phyloP scores from a whole-genome alignment of 345 rosid species.

The Populus davidiana region DNA sequence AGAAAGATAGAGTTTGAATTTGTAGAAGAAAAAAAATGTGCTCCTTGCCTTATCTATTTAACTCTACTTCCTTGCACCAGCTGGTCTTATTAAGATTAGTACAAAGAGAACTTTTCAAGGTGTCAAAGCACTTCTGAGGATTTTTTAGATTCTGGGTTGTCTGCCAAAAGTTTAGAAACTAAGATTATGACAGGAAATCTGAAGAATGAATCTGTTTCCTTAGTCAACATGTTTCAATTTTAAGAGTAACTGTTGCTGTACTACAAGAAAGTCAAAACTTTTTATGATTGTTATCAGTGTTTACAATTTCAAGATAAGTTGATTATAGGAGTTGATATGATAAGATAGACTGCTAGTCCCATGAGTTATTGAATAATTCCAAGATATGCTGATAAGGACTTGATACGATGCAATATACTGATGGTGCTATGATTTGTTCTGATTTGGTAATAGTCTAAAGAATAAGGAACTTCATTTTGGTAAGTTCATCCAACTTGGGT shows the following conservation, averaged over 20 bases:
- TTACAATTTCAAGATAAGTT: neutral
- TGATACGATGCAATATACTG: neutral
- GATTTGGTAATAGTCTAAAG: neutral
- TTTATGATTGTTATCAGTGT: neutral
- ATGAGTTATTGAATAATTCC: neutral
- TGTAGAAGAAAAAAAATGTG: neutral
- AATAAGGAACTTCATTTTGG: neutral
- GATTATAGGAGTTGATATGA: neutral
- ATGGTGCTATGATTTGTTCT: neutral
- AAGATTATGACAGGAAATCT: neutral
- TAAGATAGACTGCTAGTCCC: neutral
- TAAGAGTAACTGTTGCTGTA: neutral
- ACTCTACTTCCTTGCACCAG: neutral
- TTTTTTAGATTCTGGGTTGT: neutral
- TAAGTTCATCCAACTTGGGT: constrained; percentile 1
- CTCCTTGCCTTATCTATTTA: neutral
- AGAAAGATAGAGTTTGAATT: neutral
- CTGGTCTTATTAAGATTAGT: neutral
- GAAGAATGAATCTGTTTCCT: neutral
- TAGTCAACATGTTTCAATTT: neutral
- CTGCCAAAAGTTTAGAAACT: neutral
- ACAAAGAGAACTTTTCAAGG: neutral
- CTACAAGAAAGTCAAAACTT: neutral
- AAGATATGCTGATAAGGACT: neutral
- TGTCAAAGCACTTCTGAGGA: neutral